Conservation (phyloP, 805 yeast species). For the Candida andamanensis region DNA sequence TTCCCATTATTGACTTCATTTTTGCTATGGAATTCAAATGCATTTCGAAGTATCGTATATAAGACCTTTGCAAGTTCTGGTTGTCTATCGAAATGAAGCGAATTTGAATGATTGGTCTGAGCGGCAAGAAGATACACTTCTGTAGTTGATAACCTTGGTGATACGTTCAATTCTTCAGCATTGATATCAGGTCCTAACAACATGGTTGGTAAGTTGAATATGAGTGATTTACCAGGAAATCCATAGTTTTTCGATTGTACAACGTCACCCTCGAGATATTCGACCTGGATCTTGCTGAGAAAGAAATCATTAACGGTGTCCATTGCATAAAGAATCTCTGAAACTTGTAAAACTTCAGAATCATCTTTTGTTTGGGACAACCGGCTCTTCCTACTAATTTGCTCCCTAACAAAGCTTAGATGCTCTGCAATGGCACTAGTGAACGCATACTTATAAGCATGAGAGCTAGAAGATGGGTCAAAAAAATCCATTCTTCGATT, state of each 20-base stretch:
- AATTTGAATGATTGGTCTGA: neutral
- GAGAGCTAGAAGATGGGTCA: conserved; percentile 8
- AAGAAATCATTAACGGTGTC: conserved; percentile 14
- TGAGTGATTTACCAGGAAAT: conserved; percentile 9
- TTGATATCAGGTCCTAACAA: conserved; percentile 18
- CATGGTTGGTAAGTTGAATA: conserved; percentile 12
- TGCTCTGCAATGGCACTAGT: conserved; percentile 21
- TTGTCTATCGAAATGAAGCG: conserved; percentile 10
- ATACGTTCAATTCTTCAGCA: conserved; percentile 7
- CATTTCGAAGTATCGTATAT: conserved; percentile 13
- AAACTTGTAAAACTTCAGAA: too few relatives aligned
- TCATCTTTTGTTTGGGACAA: too few relatives aligned
- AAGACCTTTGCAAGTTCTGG: conserved; percentile 15
- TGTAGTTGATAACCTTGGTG: conserved; percentile 13
- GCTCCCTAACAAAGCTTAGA: conserved; percentile 14
- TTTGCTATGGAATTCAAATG: conserved; percentile 5
- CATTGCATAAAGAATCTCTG: conserved; percentile 14
- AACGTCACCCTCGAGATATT: conserved; percentile 13
- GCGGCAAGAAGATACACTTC: conserved; percentile 1
- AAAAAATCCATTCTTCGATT: conserved; percentile 6
- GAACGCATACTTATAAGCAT: conserved; percentile 21
- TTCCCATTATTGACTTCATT: conserved; percentile 1
- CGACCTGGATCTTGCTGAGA: conserved; percentile 11
- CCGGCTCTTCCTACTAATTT: conserved; percentile 1
- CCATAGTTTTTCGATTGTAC: conserved; percentile 9